Percentiles rank a stretch among this genome's conserved stretches.
phyloP scores from a whole-genome alignment of 2,329 filamentous ascomycete species.

The Fusarium verrucosum region DNA sequence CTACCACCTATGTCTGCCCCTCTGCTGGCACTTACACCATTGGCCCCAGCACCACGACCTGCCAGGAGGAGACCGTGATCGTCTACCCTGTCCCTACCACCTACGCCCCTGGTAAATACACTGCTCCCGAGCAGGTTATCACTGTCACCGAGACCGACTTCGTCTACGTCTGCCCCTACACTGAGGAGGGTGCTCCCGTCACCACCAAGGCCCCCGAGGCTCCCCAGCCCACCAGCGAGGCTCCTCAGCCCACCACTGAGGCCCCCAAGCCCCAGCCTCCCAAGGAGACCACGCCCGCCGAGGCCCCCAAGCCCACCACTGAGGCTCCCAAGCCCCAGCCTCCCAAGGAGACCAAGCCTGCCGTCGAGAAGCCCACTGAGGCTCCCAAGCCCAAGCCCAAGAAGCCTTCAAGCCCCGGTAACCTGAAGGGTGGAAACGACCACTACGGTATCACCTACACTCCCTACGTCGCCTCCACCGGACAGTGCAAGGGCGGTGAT shows the following conservation, averaged over 20 bases:
- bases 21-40: slow-evolving; percentile 80
- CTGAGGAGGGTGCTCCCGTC: slow-evolving; percentile 52
- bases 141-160: slow-evolving; percentile 75
- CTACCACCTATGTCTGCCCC: slow-evolving; percentile 78
- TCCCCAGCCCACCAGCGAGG: slow-evolving; percentile 30
- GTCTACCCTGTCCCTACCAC: slow-evolving; percentile 73
- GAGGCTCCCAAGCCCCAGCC: slow-evolving; percentile 24
- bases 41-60: slow-evolving; percentile 70
- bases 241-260: slow-evolving; percentile 38
- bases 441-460: slow-evolving; percentile 84
- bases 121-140: slow-evolving; percentile 70
- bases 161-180: slow-evolving; percentile 77
- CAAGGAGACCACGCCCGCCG: slow-evolving; percentile 27
- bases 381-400: slow-evolving; percentile 38
- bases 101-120: slow-evolving; percentile 77
- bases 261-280: slow-evolving; percentile 33
- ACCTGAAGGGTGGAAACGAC: slow-evolving; percentile 56
- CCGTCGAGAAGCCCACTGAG: slow-evolving; percentile 36
- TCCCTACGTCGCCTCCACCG: slow-evolving; percentile 68
- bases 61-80: slow-evolving; percentile 63
- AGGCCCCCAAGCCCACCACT: slow-evolving; percentile 19
- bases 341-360: slow-evolving; percentile 19
- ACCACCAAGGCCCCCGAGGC: slow-evolving; percentile 35
- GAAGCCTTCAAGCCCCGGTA: slow-evolving; percentile 41
- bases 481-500: slow-evolving; percentile 70